Evolutionary conservation across 495 filamentous ascomycete genomes (phyloP), one percentile per base, ranked within the genome.

Genomic region (Immersiella caudata): DNA sequence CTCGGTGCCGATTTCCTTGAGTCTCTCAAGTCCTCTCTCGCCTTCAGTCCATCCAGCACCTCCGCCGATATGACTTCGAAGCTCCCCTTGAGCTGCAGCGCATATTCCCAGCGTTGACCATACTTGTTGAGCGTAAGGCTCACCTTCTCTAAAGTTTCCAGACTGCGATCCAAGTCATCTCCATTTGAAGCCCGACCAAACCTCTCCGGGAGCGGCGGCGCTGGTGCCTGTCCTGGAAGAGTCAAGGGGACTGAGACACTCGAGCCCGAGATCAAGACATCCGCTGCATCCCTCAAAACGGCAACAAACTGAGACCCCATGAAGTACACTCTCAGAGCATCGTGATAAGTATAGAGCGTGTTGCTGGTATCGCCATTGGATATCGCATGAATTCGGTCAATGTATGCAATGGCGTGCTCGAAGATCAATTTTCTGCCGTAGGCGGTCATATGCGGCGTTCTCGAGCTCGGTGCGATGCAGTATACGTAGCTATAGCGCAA

Each of bases 401-500:
- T 82, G 72, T 93, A 97, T 46, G 87, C 84, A 65, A 94, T 86
- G 70, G 87, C 88, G 70, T 92, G 88, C 68, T 94, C 92, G 74
- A 96, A 96, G 40, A 97, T 89, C 35, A 95, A 82, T 11, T 86
- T 78, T 69, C 90, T 88, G 50, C 85, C 90, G 70, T 92, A 91
- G 14, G 88, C 82, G 27, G 84, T 86, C 26, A 90, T 81, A 0
- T 81, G 77, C 5, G 89, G 87, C n/a, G 87, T 83, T 68, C 88
- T 81, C 4, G 88, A 84, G 24, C 88, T 90, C 0, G 93, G 91
- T 1, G 93, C 91, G 9, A 96, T 81, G 64, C 93, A 88, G 75
- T 95, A 91, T 55, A 96, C 87, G 66, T 89, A 93, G 69, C 90
- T 92, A 76, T 95, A 97, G 12, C 93, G 83, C 63, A 93, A 76